Conservation (phyloP, 2,329 filamentous ascomycete genomes). For the Sporothrix pseudoabietina region DNA sequence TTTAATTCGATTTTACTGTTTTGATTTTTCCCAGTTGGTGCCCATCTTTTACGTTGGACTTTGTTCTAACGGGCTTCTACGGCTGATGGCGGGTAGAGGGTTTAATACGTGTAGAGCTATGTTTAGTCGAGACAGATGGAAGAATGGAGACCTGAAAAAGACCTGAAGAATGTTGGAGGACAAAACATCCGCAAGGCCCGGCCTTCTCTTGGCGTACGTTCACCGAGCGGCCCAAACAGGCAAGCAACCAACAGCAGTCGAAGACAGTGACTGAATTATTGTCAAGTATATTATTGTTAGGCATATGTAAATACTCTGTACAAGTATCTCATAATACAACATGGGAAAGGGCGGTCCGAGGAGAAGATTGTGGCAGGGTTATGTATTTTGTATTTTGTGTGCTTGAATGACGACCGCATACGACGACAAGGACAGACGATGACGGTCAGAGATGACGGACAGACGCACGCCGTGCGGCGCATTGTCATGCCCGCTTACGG, state of each 20-base stretch:
- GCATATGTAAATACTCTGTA: too few relatives aligned
- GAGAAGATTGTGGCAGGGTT: not conserved
- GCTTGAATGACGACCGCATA: not conserved
- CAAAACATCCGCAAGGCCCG: not conserved
- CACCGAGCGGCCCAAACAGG: slow-evolving; percentile 14
- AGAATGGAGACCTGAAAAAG: not conserved
- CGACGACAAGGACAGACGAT: not conserved
- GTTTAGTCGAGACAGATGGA: not conserved
- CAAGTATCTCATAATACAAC: not conserved
- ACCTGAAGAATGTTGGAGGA: not conserved
- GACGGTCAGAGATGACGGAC: not conserved
- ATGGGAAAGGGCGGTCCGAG: slow-evolving; percentile 1
- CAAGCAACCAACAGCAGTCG: not conserved
- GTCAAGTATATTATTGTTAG: not conserved
- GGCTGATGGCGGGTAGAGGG: not conserved
- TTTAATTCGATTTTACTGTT: not conserved
- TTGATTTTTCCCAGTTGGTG: not conserved
- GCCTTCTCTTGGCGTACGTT: slow-evolving; percentile 3
- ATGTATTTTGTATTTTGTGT: not conserved
- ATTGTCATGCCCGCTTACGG: slow-evolving; percentile 10
- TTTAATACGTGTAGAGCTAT: not conserved
- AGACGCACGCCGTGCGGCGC: not conserved
- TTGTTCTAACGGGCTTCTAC: slow-evolving; percentile 9
- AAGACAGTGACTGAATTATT: not conserved
- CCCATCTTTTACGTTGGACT: not conserved